Conservation (phyloP, 495 filamentous ascomycete species). For the Penicillium tannophilum region DNA sequence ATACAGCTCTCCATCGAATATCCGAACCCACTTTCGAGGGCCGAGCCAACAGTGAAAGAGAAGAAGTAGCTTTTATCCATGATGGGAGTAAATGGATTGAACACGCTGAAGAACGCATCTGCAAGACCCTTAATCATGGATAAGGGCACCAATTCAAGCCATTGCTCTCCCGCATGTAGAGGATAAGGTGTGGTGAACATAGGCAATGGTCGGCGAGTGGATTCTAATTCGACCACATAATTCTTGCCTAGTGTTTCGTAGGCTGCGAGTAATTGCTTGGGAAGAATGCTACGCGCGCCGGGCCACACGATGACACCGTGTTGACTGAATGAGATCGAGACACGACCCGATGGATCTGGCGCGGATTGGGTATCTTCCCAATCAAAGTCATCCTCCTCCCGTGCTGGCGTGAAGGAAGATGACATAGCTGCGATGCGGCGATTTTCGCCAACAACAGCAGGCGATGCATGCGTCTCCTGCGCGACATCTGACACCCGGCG, state of each 20-base stretch:
- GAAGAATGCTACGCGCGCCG: constrained; percentile 42
- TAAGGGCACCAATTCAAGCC: constrained; percentile 44
- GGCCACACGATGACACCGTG: constrained; percentile 52
- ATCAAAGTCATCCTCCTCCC: constrained; percentile 38
- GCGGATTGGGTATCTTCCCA: constrained; percentile 35
- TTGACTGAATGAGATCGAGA: constrained; percentile 52
- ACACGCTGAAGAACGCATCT: constrained; percentile 47
- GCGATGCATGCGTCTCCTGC: constrained; percentile 19
- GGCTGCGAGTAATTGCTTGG: constrained; percentile 35
- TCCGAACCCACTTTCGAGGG: constrained; percentile 46
- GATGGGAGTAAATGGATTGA: constrained; percentile 50
- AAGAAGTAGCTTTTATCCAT: constrained; percentile 53
- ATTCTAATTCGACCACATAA: constrained; percentile 50
- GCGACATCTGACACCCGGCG: constrained; percentile 15
- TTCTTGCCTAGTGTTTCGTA: constrained; percentile 46
- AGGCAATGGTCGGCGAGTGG: constrained; percentile 39
- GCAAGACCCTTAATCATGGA: constrained; percentile 47
- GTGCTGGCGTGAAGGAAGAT: constrained; percentile 35
- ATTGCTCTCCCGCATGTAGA: constrained; percentile 39
- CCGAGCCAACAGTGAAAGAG: constrained; percentile 45
- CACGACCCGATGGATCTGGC: constrained; percentile 34
- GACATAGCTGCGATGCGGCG: constrained; percentile 14
- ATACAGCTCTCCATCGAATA: constrained; percentile 50
- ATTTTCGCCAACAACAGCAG: constrained; percentile 14
- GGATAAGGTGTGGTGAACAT: constrained; percentile 47